Percentiles rank a stretch among this genome's conserved stretches.
phyloP scores from a whole-genome alignment of 495 filamentous ascomycete genomes.

The Lasiosphaeriaceae sp. region DNA sequence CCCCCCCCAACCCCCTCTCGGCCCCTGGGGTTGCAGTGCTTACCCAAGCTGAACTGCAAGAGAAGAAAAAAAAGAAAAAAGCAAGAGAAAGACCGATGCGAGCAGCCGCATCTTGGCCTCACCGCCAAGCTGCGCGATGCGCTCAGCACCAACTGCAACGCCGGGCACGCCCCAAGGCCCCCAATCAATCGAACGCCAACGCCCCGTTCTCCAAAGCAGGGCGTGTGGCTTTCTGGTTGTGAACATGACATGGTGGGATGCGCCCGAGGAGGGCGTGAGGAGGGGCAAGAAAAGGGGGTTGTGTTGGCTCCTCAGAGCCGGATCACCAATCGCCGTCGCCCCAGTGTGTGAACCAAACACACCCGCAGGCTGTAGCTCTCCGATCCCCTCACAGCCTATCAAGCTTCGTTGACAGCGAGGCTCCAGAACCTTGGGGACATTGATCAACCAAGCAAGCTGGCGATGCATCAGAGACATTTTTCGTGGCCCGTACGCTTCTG shows the following conservation, averaged over 20 bases:
- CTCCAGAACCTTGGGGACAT: slow-evolving; percentile 14
- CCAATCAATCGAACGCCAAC: slow-evolving; percentile 11
- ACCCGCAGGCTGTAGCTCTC: slow-evolving; percentile 8
- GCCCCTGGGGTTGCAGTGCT: neutral
- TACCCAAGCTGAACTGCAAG: neutral
- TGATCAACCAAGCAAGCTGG: slow-evolving; percentile 7
- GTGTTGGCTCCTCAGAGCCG: neutral
- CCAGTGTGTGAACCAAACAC: slow-evolving; percentile 18
- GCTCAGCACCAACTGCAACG: slow-evolving; percentile 2
- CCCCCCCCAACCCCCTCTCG: neutral
- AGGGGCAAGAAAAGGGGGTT: neutral
- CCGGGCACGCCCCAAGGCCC: neutral
- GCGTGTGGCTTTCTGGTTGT: slow-evolving; percentile 11
- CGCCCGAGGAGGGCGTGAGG: neutral
- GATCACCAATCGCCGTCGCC: slow-evolving; percentile 22
- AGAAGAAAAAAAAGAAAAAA: neutral
- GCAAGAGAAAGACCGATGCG: slow-evolving; percentile 6
- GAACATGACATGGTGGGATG: neutral
- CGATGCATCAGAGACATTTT: neutral
- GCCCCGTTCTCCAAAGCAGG: slow-evolving; percentile 16
- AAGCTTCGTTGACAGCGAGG: slow-evolving; percentile 14
- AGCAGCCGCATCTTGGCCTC: slow-evolving; percentile 16
- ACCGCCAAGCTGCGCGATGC: slow-evolving; percentile 10
- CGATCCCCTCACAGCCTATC: slow-evolving; percentile 15
- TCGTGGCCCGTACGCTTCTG: neutral